phyloP scores from a whole-genome alignment of 2,329 filamentous ascomycete genomes.

The Rutstroemia sp. region DNA sequence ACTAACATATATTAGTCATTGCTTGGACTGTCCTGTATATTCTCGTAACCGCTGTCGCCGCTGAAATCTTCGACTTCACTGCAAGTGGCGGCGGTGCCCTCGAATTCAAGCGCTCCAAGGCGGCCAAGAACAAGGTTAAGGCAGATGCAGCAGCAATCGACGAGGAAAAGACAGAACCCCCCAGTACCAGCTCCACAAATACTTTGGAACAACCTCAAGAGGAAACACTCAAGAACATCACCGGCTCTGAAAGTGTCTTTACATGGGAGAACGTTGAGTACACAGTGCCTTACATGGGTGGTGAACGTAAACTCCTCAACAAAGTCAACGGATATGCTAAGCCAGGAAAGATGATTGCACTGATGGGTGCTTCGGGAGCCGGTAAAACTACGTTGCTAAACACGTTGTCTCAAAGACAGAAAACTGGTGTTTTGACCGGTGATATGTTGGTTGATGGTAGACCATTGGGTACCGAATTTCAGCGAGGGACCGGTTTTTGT shows the following conservation, averaged over 20 bases:
- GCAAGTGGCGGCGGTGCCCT: constrained; percentile 58
- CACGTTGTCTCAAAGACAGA: constrained; percentile 65
- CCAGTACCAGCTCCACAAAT: constrained; percentile 16
- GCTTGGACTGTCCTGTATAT: constrained; percentile 72
- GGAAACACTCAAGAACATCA: constrained; percentile 39
- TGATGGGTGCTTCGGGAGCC: constrained; percentile 76
- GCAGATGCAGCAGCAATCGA: constrained; percentile 40
- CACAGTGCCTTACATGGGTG: constrained; percentile 61
- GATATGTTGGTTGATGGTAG: constrained; percentile 67
- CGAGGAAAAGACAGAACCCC: constrained; percentile 39
- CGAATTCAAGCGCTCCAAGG: constrained; percentile 63
- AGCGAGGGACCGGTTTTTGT: constrained; percentile 63
- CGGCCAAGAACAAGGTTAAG: constrained; percentile 46
- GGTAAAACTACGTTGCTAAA: constrained; percentile 81
- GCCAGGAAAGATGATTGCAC: constrained; percentile 67
- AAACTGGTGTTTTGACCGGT: constrained; percentile 50
- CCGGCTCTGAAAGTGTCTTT: constrained; percentile 56
- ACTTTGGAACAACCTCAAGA: constrained; percentile 25
- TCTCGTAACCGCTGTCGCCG: constrained; percentile 59
- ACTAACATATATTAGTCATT: constrained; percentile 39
- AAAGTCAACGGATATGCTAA: constrained; percentile 71
- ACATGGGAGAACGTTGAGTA: constrained; percentile 68
- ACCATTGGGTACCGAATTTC: constrained; percentile 53
- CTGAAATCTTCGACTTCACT: constrained; percentile 60
- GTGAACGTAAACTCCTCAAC: constrained; percentile 55